Base-by-base conservation (phyloP, 2,329 filamentous ascomycete genomes). In the Hysterium pulicare region DNA sequence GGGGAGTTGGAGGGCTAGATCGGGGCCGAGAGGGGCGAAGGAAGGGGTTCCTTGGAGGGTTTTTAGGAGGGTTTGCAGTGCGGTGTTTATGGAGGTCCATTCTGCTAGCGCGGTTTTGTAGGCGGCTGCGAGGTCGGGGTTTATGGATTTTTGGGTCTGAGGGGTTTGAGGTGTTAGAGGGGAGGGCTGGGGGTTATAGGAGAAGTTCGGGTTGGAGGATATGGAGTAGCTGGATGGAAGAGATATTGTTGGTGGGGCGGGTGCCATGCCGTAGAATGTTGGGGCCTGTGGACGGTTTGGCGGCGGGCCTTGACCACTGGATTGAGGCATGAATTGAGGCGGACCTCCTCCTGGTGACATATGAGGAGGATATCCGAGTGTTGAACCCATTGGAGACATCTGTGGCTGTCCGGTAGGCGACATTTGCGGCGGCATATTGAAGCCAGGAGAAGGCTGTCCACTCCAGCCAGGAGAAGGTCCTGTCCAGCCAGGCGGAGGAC, bases 11-110 rank as follows among this genome's bases (percentile, higher is more conserved):
- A 81, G 67, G 44, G 76, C 73, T 41, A 82, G 80, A 47, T 93
- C 88, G 2, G 82, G 71, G 2, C 80, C 78, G 16, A 97, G 69
- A 1, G 88, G 84, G 47, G 86, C 78, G 64, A 94, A 97, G 33
- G 87, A 82, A 4, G 82, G 75, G 0, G 86, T 86, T 7, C 95
- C 78, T 32, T 80, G 78, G 3, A 67, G 46, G 15, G 54, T 39
- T 4, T 71, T 69, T 32, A 77, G 73, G 44, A 95, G 81, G 1
- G 80, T 65, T 26, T 82, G 75, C 48, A 96, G 88, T 0, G 88
- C 83, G 19, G 78, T 67, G 5, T 77, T 77, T 45, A 97, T 89
- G 33, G 76, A 75, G 42, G 85, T 79, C 86, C 93, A 95, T 67
- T 96, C 90, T 26, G 71, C 69, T 40, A 87, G 67, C 2, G 90